phyloP scores from a whole-genome alignment of 352 stramenopile species.

The Phytophthora sp. region DNA sequence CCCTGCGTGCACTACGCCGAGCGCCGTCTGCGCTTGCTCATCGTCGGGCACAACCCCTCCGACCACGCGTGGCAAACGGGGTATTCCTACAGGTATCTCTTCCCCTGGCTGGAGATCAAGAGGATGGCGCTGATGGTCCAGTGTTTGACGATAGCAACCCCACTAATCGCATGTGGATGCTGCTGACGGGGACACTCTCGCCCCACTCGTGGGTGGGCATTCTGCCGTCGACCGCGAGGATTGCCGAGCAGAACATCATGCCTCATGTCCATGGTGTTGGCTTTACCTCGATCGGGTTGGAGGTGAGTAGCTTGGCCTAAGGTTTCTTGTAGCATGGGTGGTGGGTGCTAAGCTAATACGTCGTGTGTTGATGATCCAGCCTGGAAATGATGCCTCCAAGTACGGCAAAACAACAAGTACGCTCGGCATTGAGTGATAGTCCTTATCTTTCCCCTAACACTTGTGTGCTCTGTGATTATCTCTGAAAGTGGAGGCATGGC shows the following conservation, averaged over 20 bases:
- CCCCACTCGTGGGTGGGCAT: constrained; percentile 67
- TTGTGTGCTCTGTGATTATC: not conserved
- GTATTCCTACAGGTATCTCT: constrained; percentile 75
- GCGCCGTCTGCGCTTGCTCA: constrained; percentile 71
- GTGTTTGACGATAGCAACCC: constrained; percentile 65
- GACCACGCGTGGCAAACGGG: constrained; percentile 87
- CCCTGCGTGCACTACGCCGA: constrained; percentile 74
- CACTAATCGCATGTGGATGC: constrained; percentile 89
- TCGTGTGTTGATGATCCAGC: constrained; percentile 33
- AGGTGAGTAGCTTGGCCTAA: constrained; percentile 41
- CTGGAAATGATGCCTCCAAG: constrained; percentile 84
- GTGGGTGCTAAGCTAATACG: constrained; percentile 1
- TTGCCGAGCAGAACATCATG: constrained; percentile 79
- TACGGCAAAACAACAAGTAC: constrained; percentile 78
- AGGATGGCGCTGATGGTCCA: not conserved
- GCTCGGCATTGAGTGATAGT: too few relatives aligned
- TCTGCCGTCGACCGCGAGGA: constrained; percentile 54
- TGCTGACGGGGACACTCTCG: constrained; percentile 73
- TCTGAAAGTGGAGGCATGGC: constrained; percentile 67
- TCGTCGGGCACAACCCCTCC: constrained; percentile 91
- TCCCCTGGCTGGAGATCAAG: too few relatives aligned
- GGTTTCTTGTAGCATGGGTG: not conserved
- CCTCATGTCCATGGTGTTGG: constrained; percentile 68
- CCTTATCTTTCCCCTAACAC: not conserved
- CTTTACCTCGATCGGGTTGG: constrained; percentile 84